A percentile compares a stretch with the other conserved stretches of the same genome.
These are phyloP conservation scores for Xylariaceae sp. DNA, from an alignment of 2,329 filamentous ascomycete genomes.

Conservation along the genomic window DNA sequence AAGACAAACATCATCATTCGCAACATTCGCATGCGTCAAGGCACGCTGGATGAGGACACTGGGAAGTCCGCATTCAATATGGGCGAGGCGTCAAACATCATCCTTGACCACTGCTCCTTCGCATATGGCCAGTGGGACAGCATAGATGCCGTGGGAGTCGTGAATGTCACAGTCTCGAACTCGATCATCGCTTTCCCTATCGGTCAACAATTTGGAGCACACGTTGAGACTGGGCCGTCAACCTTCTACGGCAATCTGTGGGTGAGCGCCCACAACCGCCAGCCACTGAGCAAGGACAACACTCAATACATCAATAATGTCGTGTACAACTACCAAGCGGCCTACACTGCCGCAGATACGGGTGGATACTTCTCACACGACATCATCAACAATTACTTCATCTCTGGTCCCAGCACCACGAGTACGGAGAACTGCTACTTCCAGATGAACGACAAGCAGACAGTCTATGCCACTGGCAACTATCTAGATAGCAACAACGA, in stretches of 20 bases:
- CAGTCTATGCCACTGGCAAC: background rate
- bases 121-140: constrained; percentile 2
- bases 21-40: background rate
- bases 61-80: constrained; percentile 1
- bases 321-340: constrained; percentile 1
- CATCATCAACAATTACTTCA: constrained; percentile 1
- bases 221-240: background rate
- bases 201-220: background rate
- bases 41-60: background rate
- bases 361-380: background rate
- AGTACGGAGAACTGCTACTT: background rate
- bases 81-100: background rate
- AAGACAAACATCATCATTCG: background rate
- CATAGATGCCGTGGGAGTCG: background rate
- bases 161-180: background rate
- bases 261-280: background rate
- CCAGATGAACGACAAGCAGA: background rate
- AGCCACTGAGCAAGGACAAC: background rate
- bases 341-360: background rate
- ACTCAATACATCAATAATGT: constrained; percentile 1
- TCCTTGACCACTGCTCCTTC: background rate
- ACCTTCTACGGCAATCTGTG: constrained; percentile 1
- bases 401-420: background rate
- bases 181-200: background rate
- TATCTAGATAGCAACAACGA: background rate